These are phyloP conservation scores for Condylostoma magnum DNA, from an alignment of 169 alveolate species.

Conservation along the genomic window DNA sequence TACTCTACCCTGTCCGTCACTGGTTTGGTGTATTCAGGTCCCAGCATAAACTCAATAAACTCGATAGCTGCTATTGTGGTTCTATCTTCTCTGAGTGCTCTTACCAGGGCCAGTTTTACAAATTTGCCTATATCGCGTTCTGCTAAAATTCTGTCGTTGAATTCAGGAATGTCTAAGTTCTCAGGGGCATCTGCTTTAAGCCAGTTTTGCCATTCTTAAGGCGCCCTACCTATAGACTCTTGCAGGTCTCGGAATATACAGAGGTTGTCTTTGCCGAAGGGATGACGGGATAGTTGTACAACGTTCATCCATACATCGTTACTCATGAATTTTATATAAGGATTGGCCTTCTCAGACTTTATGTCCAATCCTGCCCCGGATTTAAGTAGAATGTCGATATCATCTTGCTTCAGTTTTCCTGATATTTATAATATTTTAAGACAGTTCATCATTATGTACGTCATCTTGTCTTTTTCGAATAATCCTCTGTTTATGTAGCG, in stretches of 20 bases:
- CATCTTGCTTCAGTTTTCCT: constrained; percentile 83
- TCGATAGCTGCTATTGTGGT: constrained; percentile 88
- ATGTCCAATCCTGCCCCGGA: constrained; percentile 89
- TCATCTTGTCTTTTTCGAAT: constrained; percentile 94
- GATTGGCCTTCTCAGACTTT: constrained; percentile 77
- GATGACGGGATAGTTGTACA: constrained; percentile 89
- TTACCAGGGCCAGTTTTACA: constrained; percentile 85
- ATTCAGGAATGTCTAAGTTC: constrained; percentile 89
- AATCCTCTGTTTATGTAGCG: constrained; percentile 95
- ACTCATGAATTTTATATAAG: constrained; percentile 83
- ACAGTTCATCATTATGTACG: constrained; percentile 91
- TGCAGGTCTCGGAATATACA: constrained; percentile 90
- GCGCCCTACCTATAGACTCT: constrained; percentile 84
- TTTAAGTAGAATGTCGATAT: constrained; percentile 89
- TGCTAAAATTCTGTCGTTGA: constrained; percentile 85
- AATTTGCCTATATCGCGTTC: constrained; percentile 89
- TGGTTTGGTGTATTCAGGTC: constrained; percentile 87
- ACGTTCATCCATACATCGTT: constrained; percentile 90
- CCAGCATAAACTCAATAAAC: constrained; percentile 82
- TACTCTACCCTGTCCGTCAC: constrained; percentile 89
- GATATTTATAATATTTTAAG: constrained; percentile 90
- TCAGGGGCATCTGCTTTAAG: constrained; percentile 92
- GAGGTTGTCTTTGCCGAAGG: constrained; percentile 89
- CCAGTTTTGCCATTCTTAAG: constrained; percentile 87
- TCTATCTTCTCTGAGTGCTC: constrained; percentile 94